These are phyloP conservation scores for Daldinia decipiens DNA, from an alignment of 495 filamentous ascomycete genomes.

Conservation along the genomic window DNA sequence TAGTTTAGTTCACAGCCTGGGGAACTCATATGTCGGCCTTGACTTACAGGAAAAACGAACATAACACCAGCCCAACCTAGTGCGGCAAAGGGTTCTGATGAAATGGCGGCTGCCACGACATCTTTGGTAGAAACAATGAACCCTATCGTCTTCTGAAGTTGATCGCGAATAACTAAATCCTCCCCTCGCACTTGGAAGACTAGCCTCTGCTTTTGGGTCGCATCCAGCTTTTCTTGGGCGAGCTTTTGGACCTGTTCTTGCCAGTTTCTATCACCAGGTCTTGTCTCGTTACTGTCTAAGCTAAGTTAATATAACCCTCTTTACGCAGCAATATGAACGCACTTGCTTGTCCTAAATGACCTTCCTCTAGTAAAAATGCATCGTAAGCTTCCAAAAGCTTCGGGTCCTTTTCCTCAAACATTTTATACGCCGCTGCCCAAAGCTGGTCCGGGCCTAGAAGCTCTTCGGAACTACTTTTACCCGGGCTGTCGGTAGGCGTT, in stretches of 20 bases:
- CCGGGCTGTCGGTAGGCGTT: no score
- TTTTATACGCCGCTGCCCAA: constrained; percentile 20
- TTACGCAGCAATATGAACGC: not conserved
- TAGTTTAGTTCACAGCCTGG: not conserved
- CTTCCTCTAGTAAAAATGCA: not conserved
- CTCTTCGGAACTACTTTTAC: not conserved
- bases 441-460: constrained; percentile 4
- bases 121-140: constrained; percentile 19
- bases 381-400: not conserved
- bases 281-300: constrained; percentile 1
- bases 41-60: constrained; percentile 24
- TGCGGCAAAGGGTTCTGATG: constrained; percentile 23
- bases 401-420: not conserved
- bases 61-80: constrained; percentile 27
- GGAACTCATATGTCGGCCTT: no score
- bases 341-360: not conserved
- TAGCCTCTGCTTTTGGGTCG: not conserved
- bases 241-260: constrained; percentile 12
- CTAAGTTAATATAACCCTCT: not conserved
- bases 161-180: constrained; percentile 6
- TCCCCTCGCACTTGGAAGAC: constrained; percentile 2
- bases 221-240: constrained; percentile 6
- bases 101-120: constrained; percentile 16
- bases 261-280: not conserved
- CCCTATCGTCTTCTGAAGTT: constrained; percentile 1